Evolutionary conservation across 2,329 filamentous ascomycete species (phyloP), one percentile per base, ranked within the genome.

Genomic region (Sporothrix mexicana): DNA sequence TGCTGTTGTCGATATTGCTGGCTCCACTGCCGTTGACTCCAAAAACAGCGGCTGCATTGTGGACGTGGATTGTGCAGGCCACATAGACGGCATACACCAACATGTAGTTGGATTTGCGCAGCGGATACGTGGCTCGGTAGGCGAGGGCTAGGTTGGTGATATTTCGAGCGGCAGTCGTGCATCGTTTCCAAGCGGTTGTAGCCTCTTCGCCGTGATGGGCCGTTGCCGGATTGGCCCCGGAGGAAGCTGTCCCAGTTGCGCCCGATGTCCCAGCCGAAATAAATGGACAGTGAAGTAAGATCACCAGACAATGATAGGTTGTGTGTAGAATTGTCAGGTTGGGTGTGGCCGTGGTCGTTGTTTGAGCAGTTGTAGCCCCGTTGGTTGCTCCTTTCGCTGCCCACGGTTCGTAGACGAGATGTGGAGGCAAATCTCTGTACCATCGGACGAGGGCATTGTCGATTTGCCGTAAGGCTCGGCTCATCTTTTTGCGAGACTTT

Each of bases 211-310:
- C 36, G 12, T 64, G 30, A 36, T 36, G 61, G 10, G 61, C 61
- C 69, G 43, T 53, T 70, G 49, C 30, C 70, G 55, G 59, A 61
- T 36, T 12, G 53, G 20, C 69, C n/a, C 49, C 68, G 25, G 30
- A 36, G 5, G 30, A 36, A 36, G 12, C 51, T 20, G 45, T 41
- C n/a, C 23, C 23, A 9, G 71, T 53, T 17, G 17, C 17, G n/a
- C 9, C 30, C 2, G n/a, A 41, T 10, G 69, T 43, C 2, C 43
- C 66, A 0, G 64, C 23, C 5, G 72, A 55, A 49, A 76, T 73
- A 74, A 85, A 84, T 1, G 84, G 82, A 2, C 83, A 80, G 72
- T 85, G 83, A 6, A 85, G 79, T 0, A 85, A 78, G 61, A 85
- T 84, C 10, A 80, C 79, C 13, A 85, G 79, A 4, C 82, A 80